phyloP scores from a whole-genome alignment of 1,139 yeast species.

The Groenewaldozyma auringiensis region DNA sequence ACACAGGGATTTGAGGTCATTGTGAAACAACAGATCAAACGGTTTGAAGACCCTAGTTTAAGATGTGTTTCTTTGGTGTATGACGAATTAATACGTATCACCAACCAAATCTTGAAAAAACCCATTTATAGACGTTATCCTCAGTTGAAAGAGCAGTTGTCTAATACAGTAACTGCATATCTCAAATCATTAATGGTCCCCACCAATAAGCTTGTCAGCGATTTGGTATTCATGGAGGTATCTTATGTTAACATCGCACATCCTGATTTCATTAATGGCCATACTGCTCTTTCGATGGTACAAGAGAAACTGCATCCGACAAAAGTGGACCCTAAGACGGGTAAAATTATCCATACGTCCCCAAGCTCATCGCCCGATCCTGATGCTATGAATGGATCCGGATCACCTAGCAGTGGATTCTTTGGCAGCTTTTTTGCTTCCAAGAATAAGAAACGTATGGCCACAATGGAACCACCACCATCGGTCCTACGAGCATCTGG shows the following conservation, averaged over 20 bases:
- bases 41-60: constrained; percentile 93
- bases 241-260: constrained; percentile 96
- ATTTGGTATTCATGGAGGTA: constrained; percentile 77
- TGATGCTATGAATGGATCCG: constrained; percentile 23
- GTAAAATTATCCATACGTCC: constrained; percentile 43
- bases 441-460: constrained; percentile 86
- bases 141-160: constrained; percentile 75
- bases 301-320: constrained; percentile 80
- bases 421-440: constrained; percentile 93
- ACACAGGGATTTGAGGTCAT: constrained; percentile 95
- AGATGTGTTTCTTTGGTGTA: constrained; percentile 87
- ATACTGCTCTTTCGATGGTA: constrained; percentile 91
- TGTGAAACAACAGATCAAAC: constrained; percentile 85
- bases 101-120: constrained; percentile 77
- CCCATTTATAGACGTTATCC: constrained; percentile 88
- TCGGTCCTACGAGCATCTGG: constrained; percentile 91
- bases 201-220: constrained; percentile 76
- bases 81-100: constrained; percentile 88
- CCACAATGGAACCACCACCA: constrained; percentile 97
- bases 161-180: constrained; percentile 71
- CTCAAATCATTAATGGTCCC: constrained; percentile 77
- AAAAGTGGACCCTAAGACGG: constrained; percentile 87
- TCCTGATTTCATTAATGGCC: constrained; percentile 89
- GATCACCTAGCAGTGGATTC: constrained; percentile 51
- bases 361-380: constrained; percentile 29